Base-by-base conservation (phyloP, 2,329 filamentous ascomycete species). In the Botryotinia calthae region DNA sequence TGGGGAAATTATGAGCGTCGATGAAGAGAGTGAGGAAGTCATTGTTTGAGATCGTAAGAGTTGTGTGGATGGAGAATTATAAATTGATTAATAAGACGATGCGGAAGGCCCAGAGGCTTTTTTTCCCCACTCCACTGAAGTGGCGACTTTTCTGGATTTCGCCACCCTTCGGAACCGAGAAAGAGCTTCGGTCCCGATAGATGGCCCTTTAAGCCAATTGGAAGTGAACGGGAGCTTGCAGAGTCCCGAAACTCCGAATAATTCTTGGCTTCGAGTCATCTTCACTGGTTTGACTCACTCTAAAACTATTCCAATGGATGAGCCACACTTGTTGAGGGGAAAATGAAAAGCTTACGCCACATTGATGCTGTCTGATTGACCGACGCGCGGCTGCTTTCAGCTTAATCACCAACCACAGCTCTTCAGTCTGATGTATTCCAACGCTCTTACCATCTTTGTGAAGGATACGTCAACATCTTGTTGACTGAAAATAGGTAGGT, bases 361-460 rank as follows among this genome's bases (percentile, higher is more conserved):
- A 68, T 37, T 31, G 18, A 37, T 16, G 22, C 25, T 61, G 28
- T n/a, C 5, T 44, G 20, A 16, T 54, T 25, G 34, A 12, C 37
- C 54, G 54, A 72, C 70, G 63, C 70, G 70, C 63, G 70, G 70
- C 63, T 56, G 25, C 59, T 54, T 67, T 28, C 51, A 59, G 51
- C 48, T 67, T 2, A 61, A 67, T 48, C 31, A 59, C 63, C 70
- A 67, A 72, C 63, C 62, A 59, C n/a, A 54, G n/a, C 37, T 66
- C 61, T 71, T 46, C 9, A 28, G 37, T 71, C 70, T 65, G 37
- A n/a, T 46, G 34, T n/a, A n/a, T 66, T 71, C 14, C 51, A 28
- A 28, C n/a, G 14, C 7, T 56, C 37, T 34, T 42, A 28, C n/a
- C 14, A 58, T 34, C 58, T 51, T 48, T 31, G 9, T 18, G 40